Evolutionary conservation across 108 stramenopile species (phyloP).

Genomic region (Craspedostauros australis): DNA sequence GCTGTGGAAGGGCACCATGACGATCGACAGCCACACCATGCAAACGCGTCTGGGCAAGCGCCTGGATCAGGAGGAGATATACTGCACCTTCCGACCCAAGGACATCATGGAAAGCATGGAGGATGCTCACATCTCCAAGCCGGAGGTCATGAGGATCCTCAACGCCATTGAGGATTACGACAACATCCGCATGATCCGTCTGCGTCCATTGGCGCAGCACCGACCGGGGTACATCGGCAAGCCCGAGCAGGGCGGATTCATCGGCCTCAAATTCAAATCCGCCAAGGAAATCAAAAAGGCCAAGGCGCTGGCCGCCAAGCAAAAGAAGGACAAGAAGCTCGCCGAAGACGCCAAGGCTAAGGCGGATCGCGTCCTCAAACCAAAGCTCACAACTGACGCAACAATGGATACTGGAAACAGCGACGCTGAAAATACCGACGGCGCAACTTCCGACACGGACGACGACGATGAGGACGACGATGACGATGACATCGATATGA

Average conservation of each 20-base stretch:
- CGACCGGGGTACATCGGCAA: conserved; percentile 8
- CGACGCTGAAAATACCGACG: not conserved
- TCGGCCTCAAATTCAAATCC: conserved; percentile 17
- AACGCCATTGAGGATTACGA: conserved; percentile 42
- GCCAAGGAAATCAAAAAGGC: not conserved
- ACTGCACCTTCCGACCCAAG: conserved; percentile 58
- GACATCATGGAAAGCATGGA: conserved; percentile 47
- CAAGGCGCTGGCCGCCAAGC: too few species aligned
- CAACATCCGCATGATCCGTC: conserved; percentile 49
- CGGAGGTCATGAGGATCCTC: conserved; percentile 40
- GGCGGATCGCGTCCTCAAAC: not conserved
- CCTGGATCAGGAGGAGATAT: conserved; percentile 68
- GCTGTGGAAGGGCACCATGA: conserved; percentile 71
- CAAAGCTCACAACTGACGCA: not conserved
- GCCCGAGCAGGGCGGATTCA: conserved; percentile 22
- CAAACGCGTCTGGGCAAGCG: conserved; percentile 57
- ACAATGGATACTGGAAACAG: not conserved
- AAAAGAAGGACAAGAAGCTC: too few species aligned
- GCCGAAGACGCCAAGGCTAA: not conserved
- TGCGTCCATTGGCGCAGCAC: conserved; percentile 30
- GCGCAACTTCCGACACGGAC: conserved; percentile 1
- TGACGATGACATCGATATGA: not conserved
- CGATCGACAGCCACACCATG: conserved; percentile 55
- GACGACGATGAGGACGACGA: not conserved
- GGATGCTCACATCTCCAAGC: conserved; percentile 45